Conservation (phyloP, 2,329 filamentous ascomycete species). For the Atkinsonella texensis region DNA sequence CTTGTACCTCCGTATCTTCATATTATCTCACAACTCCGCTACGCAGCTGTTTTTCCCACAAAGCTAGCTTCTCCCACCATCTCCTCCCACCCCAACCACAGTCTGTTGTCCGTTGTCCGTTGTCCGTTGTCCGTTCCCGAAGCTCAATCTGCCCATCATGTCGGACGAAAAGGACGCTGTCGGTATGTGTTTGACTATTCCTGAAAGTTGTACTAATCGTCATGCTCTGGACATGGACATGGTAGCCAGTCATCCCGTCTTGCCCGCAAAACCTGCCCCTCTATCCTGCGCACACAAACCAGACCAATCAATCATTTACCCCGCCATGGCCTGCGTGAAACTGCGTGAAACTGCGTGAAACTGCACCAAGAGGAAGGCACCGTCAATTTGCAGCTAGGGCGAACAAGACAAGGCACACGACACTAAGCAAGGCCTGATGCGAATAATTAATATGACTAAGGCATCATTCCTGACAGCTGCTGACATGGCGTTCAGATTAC, state of each 20-base stretch:
- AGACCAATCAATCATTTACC: conserved; percentile 4
- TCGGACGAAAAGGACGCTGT: conserved; percentile 33
- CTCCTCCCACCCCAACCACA: conserved; percentile 1
- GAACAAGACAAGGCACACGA: conserved; percentile 2
- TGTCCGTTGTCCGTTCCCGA: not conserved
- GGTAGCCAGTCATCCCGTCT: not conserved
- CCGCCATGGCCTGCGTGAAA: conserved; percentile 6
- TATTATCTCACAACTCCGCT: not conserved
- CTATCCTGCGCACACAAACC: conserved; percentile 9
- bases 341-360: too few relatives aligned
- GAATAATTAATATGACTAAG: too few relatives aligned
- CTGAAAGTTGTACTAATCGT: not conserved
- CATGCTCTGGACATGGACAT: not conserved
- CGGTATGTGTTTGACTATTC: conserved; percentile 22
- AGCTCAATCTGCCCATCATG: conserved; percentile 23
- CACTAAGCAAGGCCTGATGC: not conserved
- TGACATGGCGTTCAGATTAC: conserved; percentile 49
- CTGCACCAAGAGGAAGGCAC: not conserved
- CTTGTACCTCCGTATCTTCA: too few relatives aligned
- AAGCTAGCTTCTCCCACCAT: not conserved
- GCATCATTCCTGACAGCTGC: not conserved
- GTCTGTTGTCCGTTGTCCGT: not conserved
- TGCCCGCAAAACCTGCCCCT: conserved; percentile 12
- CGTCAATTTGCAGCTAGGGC: not conserved
- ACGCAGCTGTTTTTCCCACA: not conserved